These are phyloP conservation scores for Clitopilus hobsonii DNA, from an alignment of 768 basidiomycete species.

Conservation along the genomic window DNA sequence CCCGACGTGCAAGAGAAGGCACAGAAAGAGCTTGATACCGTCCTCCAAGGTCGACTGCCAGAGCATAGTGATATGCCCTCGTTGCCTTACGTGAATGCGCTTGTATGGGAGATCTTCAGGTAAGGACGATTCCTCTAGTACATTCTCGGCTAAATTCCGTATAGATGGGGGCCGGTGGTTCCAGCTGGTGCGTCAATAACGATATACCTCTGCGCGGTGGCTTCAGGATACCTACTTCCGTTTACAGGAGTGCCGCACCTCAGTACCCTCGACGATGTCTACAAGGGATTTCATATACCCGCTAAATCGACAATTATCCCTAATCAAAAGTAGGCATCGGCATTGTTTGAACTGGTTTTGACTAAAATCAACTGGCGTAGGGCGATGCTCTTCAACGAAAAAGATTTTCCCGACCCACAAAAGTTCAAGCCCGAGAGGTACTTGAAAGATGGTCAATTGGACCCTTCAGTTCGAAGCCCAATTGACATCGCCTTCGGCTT, in stretches of 20 bases:
- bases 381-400: slow-evolving; percentile 26
- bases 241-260: slow-evolving; percentile 39
- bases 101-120: slow-evolving; percentile 44
- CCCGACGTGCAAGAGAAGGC: slow-evolving; percentile 45
- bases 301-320: slow-evolving; percentile 37
- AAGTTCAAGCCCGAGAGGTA: slow-evolving; percentile 48
- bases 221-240: not conserved
- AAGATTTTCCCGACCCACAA: slow-evolving; percentile 39
- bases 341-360: too few relatives aligned
- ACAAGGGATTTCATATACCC: slow-evolving; percentile 41
- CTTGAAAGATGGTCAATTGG: slow-evolving; percentile 28
- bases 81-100: slow-evolving; percentile 42
- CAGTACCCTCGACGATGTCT: slow-evolving; percentile 45
- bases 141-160: not conserved
- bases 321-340: slow-evolving; percentile 37
- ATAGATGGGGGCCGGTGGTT: not conserved
- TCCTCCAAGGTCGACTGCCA: slow-evolving; percentile 41
- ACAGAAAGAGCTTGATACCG: slow-evolving; percentile 48
- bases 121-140: slow-evolving; percentile 12
- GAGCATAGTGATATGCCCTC: slow-evolving; percentile 35
- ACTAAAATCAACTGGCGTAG: slow-evolving; percentile 16
- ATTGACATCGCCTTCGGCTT: slow-evolving; percentile 51
- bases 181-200: not conserved
- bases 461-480: slow-evolving; percentile 28
- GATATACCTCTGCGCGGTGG: not conserved